Evolutionary conservation across 352 stramenopile genomes (phyloP), one percentile per base, ranked within the genome.

Genomic region (Paralagenidium karlingii): DNA sequence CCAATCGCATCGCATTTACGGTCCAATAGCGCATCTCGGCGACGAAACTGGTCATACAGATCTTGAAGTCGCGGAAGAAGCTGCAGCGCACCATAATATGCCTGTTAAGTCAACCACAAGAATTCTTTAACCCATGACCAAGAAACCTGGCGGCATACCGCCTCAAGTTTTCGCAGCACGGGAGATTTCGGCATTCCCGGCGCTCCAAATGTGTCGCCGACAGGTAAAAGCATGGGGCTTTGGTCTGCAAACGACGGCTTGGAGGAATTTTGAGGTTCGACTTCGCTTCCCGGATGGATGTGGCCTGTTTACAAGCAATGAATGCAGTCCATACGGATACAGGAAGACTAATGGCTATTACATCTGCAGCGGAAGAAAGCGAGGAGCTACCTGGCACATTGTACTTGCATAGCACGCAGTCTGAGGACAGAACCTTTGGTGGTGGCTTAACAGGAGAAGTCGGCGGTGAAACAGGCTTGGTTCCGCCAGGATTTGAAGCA

Each of bases 401-500:
- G 54, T 65, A 89, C 42, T 86, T 82, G 58, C 76, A 89, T 29
- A 89, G 31, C 3, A 89, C 63, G 34, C 76, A 89, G 18, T 75
- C 58, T 18, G 37, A 38, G 3, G 12, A 27, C 5, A 41, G 11
- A 22, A 38, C 5, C 13, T 28, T 7, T 25, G 38, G 12, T 2
- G 63, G 45, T 21, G 42, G 38, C 18, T 49, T 27, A 11, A 49
- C 9, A 21, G 45, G 11, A n/a, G 48, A 43, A 40, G 34, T 22
- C 16, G 31, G 27, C 3, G 2, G 25, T 36, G 3, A 7, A 36
- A 20, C 3, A 36, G 7, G 8, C 19, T 36, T 7, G 19, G 26
- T n/a, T 32, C 22, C 29, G 40, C 18, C 22, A 32, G 7, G 39
- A 44, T 40, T 18, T 46, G 26, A 8, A 48, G 30, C 19, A 20